Conservation (phyloP, 768 basidiomycete species). For the Tulasnella sp. region DNA sequence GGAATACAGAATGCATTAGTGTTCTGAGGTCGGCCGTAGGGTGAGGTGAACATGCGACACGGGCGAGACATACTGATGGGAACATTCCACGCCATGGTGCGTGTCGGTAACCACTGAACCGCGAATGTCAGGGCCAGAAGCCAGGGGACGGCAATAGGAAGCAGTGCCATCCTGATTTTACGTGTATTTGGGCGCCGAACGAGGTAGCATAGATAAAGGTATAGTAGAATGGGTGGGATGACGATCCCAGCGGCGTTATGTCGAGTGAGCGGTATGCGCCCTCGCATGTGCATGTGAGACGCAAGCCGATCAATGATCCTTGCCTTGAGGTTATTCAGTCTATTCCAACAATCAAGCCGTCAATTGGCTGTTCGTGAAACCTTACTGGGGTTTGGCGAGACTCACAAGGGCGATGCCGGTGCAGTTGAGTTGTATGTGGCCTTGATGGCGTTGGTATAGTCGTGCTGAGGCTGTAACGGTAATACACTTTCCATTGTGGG, state of each 20-base stretch:
- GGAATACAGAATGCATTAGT: not conserved
- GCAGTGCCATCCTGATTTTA: not conserved
- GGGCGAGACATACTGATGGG: constrained; percentile 7
- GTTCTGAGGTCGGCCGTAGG: too few species aligned
- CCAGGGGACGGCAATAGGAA: constrained; percentile 3
- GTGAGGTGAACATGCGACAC: not conserved
- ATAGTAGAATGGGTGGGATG: not conserved
- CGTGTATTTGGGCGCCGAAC: constrained; percentile 6
- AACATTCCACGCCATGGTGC: constrained; percentile 13
- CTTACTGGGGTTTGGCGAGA: too few species aligned
- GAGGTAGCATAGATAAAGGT: constrained; percentile 11
- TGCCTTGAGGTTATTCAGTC: too few species aligned
- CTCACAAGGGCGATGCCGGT: too few species aligned
- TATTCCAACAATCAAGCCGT: too few species aligned
- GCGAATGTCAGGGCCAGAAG: constrained; percentile 6
- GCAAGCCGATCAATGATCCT: not conserved
- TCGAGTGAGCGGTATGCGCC: not conserved
- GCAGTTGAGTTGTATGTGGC: too few species aligned
- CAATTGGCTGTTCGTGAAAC: too few species aligned
- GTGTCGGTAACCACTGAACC: not conserved
- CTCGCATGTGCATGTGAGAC: not conserved
- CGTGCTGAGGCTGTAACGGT: too few species aligned
- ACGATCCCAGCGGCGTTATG: not conserved
- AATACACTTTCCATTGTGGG: too few species aligned
- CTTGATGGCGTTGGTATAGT: too few species aligned